These are phyloP conservation scores for Beta vulgaris DNA, from an alignment of 148 eudicot species.

Conservation along the genomic window DNA sequence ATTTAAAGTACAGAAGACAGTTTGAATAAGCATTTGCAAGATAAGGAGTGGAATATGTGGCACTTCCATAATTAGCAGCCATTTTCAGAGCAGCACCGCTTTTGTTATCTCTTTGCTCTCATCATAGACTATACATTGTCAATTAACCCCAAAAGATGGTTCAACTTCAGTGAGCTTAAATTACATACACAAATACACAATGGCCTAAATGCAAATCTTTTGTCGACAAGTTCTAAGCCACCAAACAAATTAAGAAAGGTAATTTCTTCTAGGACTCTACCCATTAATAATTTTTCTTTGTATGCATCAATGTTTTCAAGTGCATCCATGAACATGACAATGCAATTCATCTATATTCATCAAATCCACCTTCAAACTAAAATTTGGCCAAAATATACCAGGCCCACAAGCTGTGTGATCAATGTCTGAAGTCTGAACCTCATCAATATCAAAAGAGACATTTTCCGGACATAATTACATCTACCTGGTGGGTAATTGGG, in stretches of 20 bases:
- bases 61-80: too few relatives aligned
- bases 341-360: background rate
- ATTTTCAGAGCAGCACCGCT: too few relatives aligned
- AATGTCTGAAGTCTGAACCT: slow-evolving; percentile 19
- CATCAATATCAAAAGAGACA: background rate
- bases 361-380: too few relatives aligned
- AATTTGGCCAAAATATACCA: background rate
- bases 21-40: too few relatives aligned
- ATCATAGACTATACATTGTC: too few relatives aligned
- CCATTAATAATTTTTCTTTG: background rate
- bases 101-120: too few relatives aligned
- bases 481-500: too few relatives aligned
- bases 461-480: too few relatives aligned
- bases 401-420: slow-evolving; percentile 15
- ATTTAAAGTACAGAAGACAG: background rate
- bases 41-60: too few relatives aligned
- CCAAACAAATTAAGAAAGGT: background rate
- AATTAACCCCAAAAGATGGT: too few relatives aligned
- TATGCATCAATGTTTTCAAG: background rate
- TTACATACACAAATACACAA: background rate
- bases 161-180: too few relatives aligned
- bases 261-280: background rate
- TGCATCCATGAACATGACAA: background rate
- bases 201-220: background rate
- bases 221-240: background rate